Evolutionary conservation across 208 protist species (phyloP), one percentile per base, ranked within the genome.

Genomic region (Porcisia hertigi): DNA sequence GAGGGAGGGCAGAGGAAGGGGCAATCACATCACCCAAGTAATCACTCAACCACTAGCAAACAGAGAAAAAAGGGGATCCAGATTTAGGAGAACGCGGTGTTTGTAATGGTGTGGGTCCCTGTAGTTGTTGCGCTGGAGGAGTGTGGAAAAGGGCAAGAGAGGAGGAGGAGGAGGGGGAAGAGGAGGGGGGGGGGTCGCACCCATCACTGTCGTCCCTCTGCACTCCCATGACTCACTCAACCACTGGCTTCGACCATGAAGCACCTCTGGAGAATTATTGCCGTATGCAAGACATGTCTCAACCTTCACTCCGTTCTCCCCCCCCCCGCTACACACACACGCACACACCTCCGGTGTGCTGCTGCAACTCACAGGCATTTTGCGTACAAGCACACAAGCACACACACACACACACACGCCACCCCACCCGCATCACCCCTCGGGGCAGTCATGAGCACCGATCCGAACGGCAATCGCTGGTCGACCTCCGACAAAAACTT

Each of bases 391-490:
- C n/a, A 20, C 65, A 55, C 8, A 70, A 39, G 4, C n/a, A 5
- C 5, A 57, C 47, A 43, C 45, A 23, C 18, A 53, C 3, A 7
- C 30, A 25, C 55, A 59, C 23, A 12, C 8, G 12, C 8, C 47
- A 5, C 47, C 11, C 11, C 11, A 5, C 47, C 47, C 11, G 47
- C 11, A 52, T 52, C 47, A 52, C 30, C 30, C 30, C 30, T 30
- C 30, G 30, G 30, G 3, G 20, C 34, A 7, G 67, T n/a, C 30
- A 96, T 96, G 92, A 91, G 73, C 53, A 72, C 72, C 0, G 92
- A 98, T 73, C 93, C 94, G 30, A 98, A 97, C 71, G 91, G 91
- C 57, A 94, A 85, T 39, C 81, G 88, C 1, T 98, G 94, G 93
- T 81, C 89, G 6, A 91, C 87, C 34, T 90, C 90, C 14, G 92